A percentile compares a stretch with the other conserved stretches of the same genome.
Conservation (phyloP, 345 rosid species). For the Odontarrhena argentea region DNA sequence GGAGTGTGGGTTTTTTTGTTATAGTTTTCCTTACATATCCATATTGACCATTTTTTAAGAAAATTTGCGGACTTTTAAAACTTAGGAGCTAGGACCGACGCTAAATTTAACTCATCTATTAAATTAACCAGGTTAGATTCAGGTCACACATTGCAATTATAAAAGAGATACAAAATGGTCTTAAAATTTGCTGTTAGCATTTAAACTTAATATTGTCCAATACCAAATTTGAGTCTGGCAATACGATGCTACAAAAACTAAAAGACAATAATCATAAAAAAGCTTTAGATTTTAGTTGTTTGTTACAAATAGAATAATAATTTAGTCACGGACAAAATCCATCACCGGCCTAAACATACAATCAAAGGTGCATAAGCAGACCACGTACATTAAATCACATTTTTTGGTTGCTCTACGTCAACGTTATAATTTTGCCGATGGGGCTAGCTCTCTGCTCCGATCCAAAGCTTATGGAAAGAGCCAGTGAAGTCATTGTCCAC, state of each 20-base stretch:
- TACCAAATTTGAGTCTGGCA: not conserved
- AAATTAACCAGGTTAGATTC: too few species aligned
- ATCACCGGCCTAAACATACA: conserved; percentile 31
- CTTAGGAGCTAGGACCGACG: too few species aligned
- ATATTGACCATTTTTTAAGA: too few species aligned
- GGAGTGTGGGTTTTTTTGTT: too few species aligned
- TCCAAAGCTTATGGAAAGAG: not conserved
- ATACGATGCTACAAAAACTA: conserved; percentile 1
- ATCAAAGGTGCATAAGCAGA: conserved; percentile 29
- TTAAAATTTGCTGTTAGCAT: not conserved
- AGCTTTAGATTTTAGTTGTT: conserved; percentile 9
- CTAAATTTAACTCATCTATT: too few species aligned
- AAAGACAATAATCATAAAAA: conserved; percentile 21
- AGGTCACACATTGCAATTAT: too few species aligned
- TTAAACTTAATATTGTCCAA: not conserved
- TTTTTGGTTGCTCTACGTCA: too few species aligned
- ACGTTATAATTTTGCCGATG: not conserved
- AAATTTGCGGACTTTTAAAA: too few species aligned
- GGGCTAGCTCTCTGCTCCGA: not conserved
- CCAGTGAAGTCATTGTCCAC: conserved; percentile 29
- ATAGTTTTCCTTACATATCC: too few species aligned
- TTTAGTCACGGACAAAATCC: conserved; percentile 17
- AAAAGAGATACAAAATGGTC: too few species aligned
- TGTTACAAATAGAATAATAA: conserved; percentile 33
- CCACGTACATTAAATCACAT: conserved; percentile 32